Percentiles rank a stretch among this genome's conserved stretches.
phyloP scores from a whole-genome alignment of 2,329 filamentous ascomycete genomes.

The Fusarium caatingaense region DNA sequence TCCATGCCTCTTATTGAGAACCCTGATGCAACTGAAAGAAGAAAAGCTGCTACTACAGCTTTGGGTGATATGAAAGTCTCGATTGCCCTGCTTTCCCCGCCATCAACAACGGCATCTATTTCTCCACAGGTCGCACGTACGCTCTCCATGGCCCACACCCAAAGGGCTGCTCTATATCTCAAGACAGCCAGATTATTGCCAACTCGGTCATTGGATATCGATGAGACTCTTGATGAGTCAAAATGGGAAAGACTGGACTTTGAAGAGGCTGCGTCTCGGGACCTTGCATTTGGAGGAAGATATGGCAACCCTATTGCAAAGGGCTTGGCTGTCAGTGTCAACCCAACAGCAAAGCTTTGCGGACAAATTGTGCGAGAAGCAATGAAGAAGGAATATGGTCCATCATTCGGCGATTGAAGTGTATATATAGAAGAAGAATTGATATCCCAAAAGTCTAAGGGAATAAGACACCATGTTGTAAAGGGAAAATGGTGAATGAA shows the following conservation, averaged over 20 bases:
- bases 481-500: neutral
- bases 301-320: slow-evolving; percentile 75
- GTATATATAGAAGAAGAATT: slow-evolving; percentile 18
- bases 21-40: slow-evolving; percentile 53
- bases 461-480: slow-evolving; percentile 1
- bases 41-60: slow-evolving; percentile 53
- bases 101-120: slow-evolving; percentile 61
- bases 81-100: slow-evolving; percentile 69
- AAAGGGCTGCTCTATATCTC: slow-evolving; percentile 74
- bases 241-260: slow-evolving; percentile 66
- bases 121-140: slow-evolving; percentile 74
- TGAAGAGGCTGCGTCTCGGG: slow-evolving; percentile 70
- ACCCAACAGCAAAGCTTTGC: slow-evolving; percentile 76
- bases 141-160: slow-evolving; percentile 76
- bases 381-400: slow-evolving; percentile 75
- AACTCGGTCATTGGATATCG: slow-evolving; percentile 54
- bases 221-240: slow-evolving; percentile 56
- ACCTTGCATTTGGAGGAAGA: slow-evolving; percentile 72
- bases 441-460: slow-evolving; percentile 3
- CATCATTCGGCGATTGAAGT: slow-evolving; percentile 56
- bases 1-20: slow-evolving; percentile 57
- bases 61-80: slow-evolving; percentile 68
- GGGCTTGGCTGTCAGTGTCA: slow-evolving; percentile 71
- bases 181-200: slow-evolving; percentile 64
- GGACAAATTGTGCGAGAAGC: slow-evolving; percentile 76